phyloP scores from a whole-genome alignment of 2,329 filamentous ascomycete species.

The Sphaerulina populicola region DNA sequence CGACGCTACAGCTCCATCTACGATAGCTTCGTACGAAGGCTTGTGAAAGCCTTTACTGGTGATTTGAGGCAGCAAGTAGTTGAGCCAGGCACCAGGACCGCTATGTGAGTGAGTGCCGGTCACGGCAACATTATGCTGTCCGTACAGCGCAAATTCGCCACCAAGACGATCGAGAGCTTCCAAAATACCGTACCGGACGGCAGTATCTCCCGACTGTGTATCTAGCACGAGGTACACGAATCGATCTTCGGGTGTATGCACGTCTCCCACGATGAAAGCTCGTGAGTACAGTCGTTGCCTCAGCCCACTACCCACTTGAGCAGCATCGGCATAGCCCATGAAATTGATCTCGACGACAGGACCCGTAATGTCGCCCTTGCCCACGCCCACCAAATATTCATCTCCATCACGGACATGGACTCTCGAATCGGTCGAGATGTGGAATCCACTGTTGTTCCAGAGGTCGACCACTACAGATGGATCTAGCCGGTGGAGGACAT shows the following conservation, averaged over 20 bases:
- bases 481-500: conserved; percentile 16
- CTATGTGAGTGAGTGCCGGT: conserved; percentile 91
- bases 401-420: conserved; percentile 12
- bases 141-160: conserved; percentile 64
- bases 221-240: conserved; percentile 86
- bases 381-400: conserved; percentile 57
- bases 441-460: conserved; percentile 1
- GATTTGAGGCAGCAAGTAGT: conserved; percentile 87
- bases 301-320: conserved; percentile 72
- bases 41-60: conserved; percentile 78
- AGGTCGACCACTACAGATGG: conserved; percentile 13
- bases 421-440: background rate
- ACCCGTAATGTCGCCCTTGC: conserved; percentile 65
- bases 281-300: conserved; percentile 82
- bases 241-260: conserved; percentile 56
- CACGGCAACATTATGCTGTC: conserved; percentile 72
- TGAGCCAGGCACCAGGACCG: conserved; percentile 85
- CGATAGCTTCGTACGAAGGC: conserved; percentile 81
- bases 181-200: conserved; percentile 77
- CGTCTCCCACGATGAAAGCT: conserved; percentile 75
- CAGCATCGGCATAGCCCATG: conserved; percentile 83
- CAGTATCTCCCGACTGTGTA: conserved; percentile 79
- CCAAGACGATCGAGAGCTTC: conserved; percentile 63
- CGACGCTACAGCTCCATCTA: conserved; percentile 73
- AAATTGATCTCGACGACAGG: conserved; percentile 85